phyloP scores from a whole-genome alignment of 2,329 filamentous ascomycete species.

The Monosporascus ibericus region DNA sequence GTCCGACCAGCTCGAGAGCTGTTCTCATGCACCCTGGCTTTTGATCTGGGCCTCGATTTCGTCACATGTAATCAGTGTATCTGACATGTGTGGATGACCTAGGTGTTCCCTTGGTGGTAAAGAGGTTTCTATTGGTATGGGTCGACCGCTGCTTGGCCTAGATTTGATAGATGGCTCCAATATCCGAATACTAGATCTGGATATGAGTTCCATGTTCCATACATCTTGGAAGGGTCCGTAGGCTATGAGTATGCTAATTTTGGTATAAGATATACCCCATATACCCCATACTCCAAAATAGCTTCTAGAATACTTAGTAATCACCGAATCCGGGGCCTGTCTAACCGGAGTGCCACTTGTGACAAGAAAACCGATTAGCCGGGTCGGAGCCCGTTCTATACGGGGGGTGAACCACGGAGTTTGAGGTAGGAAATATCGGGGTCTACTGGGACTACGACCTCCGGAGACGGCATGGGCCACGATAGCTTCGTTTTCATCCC shows the following conservation, averaged over 20 bases:
- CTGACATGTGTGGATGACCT: too few relatives aligned
- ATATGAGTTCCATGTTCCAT: too few relatives aligned
- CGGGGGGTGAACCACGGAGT: not conserved
- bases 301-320: not conserved
- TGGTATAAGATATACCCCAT: not conserved
- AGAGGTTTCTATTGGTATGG: too few relatives aligned
- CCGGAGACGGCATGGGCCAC: not conserved
- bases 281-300: not conserved
- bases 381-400: not conserved
- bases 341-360: not conserved
- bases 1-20: not conserved
- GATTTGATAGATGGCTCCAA: not conserved
- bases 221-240: too few relatives aligned
- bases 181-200: not conserved
- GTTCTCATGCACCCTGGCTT: not conserved
- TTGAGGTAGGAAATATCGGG: not conserved
- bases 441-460: not conserved
- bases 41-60: not conserved
- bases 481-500: not conserved
- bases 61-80: not conserved
- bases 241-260: too few relatives aligned
- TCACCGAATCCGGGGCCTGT: not conserved
- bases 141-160: too few relatives aligned
- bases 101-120: too few relatives aligned
- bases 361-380: not conserved